A percentile compares a stretch with the other conserved stretches of the same genome.
These are phyloP conservation scores for Auricularia heimuer DNA, from an alignment of 768 basidiomycete species.

Conservation along the genomic window DNA sequence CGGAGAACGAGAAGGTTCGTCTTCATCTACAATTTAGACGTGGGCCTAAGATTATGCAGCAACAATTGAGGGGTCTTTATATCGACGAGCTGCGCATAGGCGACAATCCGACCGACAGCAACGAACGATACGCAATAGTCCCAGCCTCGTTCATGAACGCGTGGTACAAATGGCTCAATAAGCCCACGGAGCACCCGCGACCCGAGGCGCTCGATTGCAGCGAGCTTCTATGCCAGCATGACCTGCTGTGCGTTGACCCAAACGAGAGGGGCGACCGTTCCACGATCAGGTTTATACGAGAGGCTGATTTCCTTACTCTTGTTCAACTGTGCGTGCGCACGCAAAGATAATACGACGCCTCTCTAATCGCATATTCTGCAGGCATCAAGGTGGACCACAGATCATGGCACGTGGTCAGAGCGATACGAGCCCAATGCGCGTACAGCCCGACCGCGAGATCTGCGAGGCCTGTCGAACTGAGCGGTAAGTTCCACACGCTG, in stretches of 20 bases:
- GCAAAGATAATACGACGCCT: background rate
- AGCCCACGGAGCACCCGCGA: conserved; percentile 50
- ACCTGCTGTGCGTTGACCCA: conserved; percentile 53
- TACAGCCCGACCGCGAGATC: background rate
- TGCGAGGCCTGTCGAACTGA: background rate
- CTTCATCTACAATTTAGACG: background rate
- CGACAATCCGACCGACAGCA: conserved; percentile 35
- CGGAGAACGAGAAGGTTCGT: conserved; percentile 70
- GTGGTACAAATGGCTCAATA: conserved; percentile 62
- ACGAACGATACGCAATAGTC: conserved; percentile 47
- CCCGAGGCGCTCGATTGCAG: conserved; percentile 13
- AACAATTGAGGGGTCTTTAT: conserved; percentile 6
- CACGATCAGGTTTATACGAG: background rate
- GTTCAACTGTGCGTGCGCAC: background rate
- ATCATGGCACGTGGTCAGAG: background rate
- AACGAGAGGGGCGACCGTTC: conserved; percentile 41
- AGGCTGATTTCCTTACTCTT: background rate
- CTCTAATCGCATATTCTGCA: background rate
- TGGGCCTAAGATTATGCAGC: conserved; percentile 3
- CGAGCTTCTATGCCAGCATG: conserved; percentile 57
- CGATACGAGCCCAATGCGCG: background rate
- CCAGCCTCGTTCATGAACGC: conserved; percentile 49
- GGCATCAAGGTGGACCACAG: background rate
- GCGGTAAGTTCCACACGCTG: background rate
- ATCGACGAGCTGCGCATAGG: conserved; percentile 39